Evolutionary conservation across 352 stramenopile species (phyloP).

Genomic region (Globisporangium middletonii): DNA sequence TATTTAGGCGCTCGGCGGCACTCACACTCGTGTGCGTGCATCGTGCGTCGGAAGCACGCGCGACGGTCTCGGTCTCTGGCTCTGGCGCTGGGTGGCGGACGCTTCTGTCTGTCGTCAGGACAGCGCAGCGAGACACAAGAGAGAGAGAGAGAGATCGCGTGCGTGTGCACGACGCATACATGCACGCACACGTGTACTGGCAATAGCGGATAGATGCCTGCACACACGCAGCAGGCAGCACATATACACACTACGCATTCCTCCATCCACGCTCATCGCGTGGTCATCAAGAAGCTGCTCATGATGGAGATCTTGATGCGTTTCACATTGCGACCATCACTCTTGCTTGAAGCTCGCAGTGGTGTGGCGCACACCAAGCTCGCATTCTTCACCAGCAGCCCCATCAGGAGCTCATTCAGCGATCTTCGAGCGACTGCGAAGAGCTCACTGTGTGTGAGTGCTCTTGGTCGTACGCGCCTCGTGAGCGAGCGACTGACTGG

Average conservation of each 20-base stretch:
- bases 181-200: neutral
- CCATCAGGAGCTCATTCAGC: neutral
- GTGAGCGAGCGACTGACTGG: neutral
- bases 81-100: too few relatives aligned
- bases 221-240: neutral
- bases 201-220: constrained; percentile 2
- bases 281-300: neutral
- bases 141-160: neutral
- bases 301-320: neutral
- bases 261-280: neutral
- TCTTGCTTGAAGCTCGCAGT: neutral
- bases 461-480: too few relatives aligned
- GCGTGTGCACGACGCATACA: too few relatives aligned
- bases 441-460: neutral
- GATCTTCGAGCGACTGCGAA: constrained; percentile 7
- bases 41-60: too few relatives aligned
- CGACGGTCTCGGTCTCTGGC: too few relatives aligned
- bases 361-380: too few relatives aligned
- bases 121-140: neutral
- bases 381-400: too few relatives aligned
- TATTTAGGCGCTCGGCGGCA: constrained; percentile 39
- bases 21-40: neutral
- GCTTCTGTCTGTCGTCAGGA: neutral
- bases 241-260: too few relatives aligned
- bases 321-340: too few relatives aligned